Base-by-base conservation (phyloP, 2,329 filamentous ascomycete species). In the Curvularia sp. region DNA sequence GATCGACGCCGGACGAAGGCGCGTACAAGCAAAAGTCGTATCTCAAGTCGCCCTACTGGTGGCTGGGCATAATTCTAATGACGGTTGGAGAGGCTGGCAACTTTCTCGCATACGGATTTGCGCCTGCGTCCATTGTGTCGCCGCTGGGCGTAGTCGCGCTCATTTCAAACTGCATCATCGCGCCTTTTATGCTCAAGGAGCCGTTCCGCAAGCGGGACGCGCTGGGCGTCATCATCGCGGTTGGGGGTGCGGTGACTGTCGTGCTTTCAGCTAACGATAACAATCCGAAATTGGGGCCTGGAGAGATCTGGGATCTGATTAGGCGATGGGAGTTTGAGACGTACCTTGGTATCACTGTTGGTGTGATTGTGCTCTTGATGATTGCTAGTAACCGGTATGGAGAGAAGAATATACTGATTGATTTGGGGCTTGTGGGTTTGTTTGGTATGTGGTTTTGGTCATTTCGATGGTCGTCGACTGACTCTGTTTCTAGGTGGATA, bases 41-140 rank as follows among this genome's bases (percentile, higher is more conserved):
- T 77, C 85, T 99, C 59, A 88, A 87, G 64, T 97, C 93, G 35
- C 92, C 93, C 1, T 97, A 95, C 74, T 99, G 95, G 95, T 99
- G 95, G 95, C 80, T 89, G 31, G 95, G 95, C 20, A 94, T 98
- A 65, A 85, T 96, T 15, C 83, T 99, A 59, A 99, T 99, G 86
- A 92, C 89, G 0, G 81, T 97, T 24, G 95, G 95, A 57, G 95
- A 99, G 80, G 89, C 91, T 73, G 95, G 95, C 51, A 99, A 99
- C 76, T 99, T 99, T 73, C 81, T 99, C 63, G 95, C 95, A 0
- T 99, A 99, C 73, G 95, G 95, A 24, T 99, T 99, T 75, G 95
- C 95, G 30, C 95, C 95, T 3, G 95, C 95, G 7, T 98, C 95
- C 13, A 97, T 99, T 69, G 95, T 99, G 42, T 97, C 93, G 33